Conservation (phyloP, 169 alveolate genomes). For the Cryptosporidium tyzzeri region DNA sequence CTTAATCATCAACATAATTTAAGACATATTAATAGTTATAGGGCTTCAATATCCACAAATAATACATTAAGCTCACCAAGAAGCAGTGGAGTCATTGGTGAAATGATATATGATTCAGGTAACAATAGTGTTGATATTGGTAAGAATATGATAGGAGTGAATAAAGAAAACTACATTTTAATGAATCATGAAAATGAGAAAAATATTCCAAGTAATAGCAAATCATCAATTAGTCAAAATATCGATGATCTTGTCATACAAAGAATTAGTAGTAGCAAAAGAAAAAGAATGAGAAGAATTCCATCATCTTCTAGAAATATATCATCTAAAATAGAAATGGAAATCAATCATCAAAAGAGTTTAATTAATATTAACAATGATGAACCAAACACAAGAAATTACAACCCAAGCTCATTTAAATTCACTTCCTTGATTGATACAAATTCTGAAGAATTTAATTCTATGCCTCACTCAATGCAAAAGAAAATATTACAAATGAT, state of each 20-base stretch:
- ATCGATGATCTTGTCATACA: constrained; percentile 53
- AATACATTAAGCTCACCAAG: constrained; percentile 62
- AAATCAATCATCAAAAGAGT: constrained; percentile 7
- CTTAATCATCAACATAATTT: constrained; percentile 2
- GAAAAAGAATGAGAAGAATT: constrained; percentile 26
- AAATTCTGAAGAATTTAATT: constrained; percentile 54
- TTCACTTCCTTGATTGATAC: constrained; percentile 50
- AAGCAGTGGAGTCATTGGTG: constrained; percentile 25
- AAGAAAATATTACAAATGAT: constrained; percentile 70
- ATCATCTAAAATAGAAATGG: constrained; percentile 30
- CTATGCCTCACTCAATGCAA: constrained; percentile 68
- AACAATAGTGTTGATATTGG: constrained; percentile 10
- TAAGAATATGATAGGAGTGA: not conserved
- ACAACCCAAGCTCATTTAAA: constrained; percentile 7
- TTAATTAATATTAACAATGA: not conserved
- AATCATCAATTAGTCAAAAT: constrained; percentile 3
- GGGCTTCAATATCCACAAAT: constrained; percentile 61
- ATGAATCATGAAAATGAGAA: not conserved
- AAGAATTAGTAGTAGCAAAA: constrained; percentile 21
- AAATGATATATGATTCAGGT: constrained; percentile 13
- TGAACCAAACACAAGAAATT: constrained; percentile 1
- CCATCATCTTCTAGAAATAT: constrained; percentile 9
- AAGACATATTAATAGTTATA: constrained; percentile 20
- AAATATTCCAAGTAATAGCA: not conserved
- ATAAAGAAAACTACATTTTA: not conserved